Percentiles rank a stretch among this genome's conserved stretches.
These are phyloP conservation scores for Pythium insidiosum DNA, from an alignment of 352 stramenopile genomes.

Conservation along the genomic window DNA sequence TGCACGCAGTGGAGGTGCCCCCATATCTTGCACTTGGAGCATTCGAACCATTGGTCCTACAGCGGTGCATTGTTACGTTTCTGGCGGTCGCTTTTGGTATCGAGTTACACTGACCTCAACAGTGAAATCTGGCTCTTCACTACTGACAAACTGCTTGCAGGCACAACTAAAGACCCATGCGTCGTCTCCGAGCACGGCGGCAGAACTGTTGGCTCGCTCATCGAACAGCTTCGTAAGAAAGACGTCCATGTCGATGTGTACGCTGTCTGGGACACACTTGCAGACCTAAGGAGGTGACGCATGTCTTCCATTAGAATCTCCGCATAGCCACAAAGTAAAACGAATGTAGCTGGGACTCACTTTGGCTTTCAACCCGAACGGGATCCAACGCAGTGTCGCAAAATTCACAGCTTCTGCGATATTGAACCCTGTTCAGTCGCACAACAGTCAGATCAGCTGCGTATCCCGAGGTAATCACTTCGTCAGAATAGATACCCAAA, in stretches of 20 bases:
- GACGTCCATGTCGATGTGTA: slow-evolving; percentile 81
- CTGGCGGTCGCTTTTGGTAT: too few relatives aligned
- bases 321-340: too few relatives aligned
- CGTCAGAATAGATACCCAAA: slow-evolving; percentile 33
- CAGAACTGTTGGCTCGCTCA: slow-evolving; percentile 17
- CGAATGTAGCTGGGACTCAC: too few relatives aligned
- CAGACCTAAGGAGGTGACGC: slow-evolving; percentile 49
- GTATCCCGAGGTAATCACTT: background rate
- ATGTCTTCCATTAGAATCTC: too few relatives aligned
- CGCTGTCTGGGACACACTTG: slow-evolving; percentile 77
- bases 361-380: slow-evolving; percentile 69
- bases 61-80: too few relatives aligned
- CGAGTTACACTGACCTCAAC: slow-evolving; percentile 55
- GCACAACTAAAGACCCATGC: slow-evolving; percentile 72
- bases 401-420: slow-evolving; percentile 90
- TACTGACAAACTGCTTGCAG: slow-evolving; percentile 61
- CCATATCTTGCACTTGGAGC: slow-evolving; percentile 73
- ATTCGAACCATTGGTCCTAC: slow-evolving; percentile 80
- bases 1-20: slow-evolving; percentile 61
- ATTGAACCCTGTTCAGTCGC: slow-evolving; percentile 69
- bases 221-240: slow-evolving; percentile 74
- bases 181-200: slow-evolving; percentile 34
- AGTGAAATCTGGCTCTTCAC: slow-evolving; percentile 27
- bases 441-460: background rate
- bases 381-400: slow-evolving; percentile 79